phyloP scores from a whole-genome alignment of 148 eudicot species.

The Rhododendron kiyosumense region DNA sequence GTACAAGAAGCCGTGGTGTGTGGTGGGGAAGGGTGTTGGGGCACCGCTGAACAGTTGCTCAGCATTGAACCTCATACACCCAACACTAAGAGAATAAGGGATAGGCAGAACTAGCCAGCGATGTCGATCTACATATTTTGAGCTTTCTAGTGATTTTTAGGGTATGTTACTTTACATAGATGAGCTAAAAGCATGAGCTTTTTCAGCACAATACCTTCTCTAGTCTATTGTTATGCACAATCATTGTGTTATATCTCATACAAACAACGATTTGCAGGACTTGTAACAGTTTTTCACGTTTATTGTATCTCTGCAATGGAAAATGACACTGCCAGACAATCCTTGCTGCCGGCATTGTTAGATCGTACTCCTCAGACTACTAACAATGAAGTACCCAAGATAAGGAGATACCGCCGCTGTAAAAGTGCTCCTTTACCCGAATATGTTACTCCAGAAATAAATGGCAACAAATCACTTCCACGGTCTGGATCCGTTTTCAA shows the following conservation, averaged over 20 bases:
- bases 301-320: constrained; percentile 8
- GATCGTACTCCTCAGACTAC: constrained; percentile 14
- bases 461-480: constrained; percentile 14
- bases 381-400: constrained; percentile 24
- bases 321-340: constrained; percentile 10
- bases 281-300: not conserved
- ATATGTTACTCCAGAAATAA: constrained; percentile 25
- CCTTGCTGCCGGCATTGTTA: constrained; percentile 21
- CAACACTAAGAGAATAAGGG: not conserved
- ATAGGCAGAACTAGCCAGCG: not conserved
- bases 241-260: not conserved
- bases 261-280: constrained; percentile 7
- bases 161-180: not conserved
- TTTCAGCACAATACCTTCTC: not conserved
- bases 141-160: not conserved
- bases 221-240: not conserved
- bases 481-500: constrained; percentile 24
- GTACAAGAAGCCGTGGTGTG: not conserved
- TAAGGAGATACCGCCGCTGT: constrained; percentile 43
- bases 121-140: not conserved
- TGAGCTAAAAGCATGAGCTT: not conserved
- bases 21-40: not conserved
- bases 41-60: not conserved
- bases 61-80: not conserved
- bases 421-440: constrained; percentile 61